Evolutionary conservation across 2,329 filamentous ascomycete genomes (phyloP), one percentile per base, ranked within the genome.

Genomic region (Conoideocrella luteorostrata): DNA sequence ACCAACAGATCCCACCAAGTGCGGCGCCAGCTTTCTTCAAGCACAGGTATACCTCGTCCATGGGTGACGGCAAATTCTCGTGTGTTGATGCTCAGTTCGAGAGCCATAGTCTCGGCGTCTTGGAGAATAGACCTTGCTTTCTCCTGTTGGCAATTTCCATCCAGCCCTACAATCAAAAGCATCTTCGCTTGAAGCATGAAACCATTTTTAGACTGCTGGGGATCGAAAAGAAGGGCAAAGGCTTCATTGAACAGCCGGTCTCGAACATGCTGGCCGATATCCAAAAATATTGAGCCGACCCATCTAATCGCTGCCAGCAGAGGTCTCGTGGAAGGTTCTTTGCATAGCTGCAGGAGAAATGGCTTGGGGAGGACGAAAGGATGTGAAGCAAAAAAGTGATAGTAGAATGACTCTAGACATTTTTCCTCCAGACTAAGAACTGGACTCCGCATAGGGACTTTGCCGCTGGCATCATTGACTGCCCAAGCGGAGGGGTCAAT

Each of bases 1-100:
- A 87, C 76, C 57, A 84, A 91, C 4, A 80, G 59, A 49, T 80
- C 88, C 90, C 90, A 96, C 89, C 89, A 96, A 2, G 89, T 96
- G 46, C 90, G 75, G 15, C 88, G 78, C 78, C 88, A 84, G 59
- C 84, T 87, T 63, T 96, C 90, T 58, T 91, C 86, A 3, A 90
- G 60, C 2, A 88, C 70, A 0, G 78, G 71, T 47, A 84, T 78
- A 5, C 79, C 78, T 22, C 74, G 69, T 13, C 84, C 82, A 53
- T 88, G 71, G 5, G 73, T 63, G 0, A 72, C 64, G 1, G 88
- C 82, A 59, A 81, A 95, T 0, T 76, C 71, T 38, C 77, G 71
- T 9, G 77, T 78, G 57, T 95, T 82, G 63, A 96, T 75, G 0
- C 85, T 84, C 20, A 95, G 74, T 45, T 88, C 79, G 9, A 94